Evolutionary conservation across 108 stramenopile genomes (phyloP), one percentile per base, ranked within the genome.

Genomic region (Cyclotella choctawhatcheeana): DNA sequence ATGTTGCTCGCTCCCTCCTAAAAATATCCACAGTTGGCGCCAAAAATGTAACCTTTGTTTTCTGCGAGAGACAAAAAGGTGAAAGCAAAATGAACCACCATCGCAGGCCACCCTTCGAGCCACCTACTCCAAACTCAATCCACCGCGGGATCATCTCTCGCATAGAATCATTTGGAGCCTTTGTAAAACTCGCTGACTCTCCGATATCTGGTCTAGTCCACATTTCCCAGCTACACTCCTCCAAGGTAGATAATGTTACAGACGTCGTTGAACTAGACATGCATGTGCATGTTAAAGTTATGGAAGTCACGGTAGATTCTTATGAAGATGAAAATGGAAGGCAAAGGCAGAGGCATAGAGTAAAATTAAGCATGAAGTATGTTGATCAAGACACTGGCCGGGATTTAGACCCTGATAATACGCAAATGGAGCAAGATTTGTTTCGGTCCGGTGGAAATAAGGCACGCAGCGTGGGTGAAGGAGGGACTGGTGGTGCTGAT

Each of bases 101-200:
- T n/a, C n/a, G n/a, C n/a, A n/a, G n/a, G n/a, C n/a, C n/a, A 26
- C 52, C 61, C 44, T 76, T 72, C 63, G 17, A 71, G 34, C 71
- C 73, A n/a, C 71, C 77, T 8, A 25, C 21, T 20, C 68, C 66
- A 2, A 33, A 58, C 44, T 61, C 56, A 60, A 73, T 74, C 64
- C 47, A 47, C 52, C 66, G 71, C 30, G 88, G 84, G 2, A 73
- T 12, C 8, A 82, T 90, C 26, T 67, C 67, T 8, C 77, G 89
- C 30, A 84, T 90, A 43, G 85, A 86, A 73, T 52, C 85, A 10
- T 88, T 86, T 68, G 89, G 89, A 13, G 83, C 83, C 44, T 90
- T 90, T 62, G 83, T 84, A 33, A 62, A 72, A 44, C 27, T 58
- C 63, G 0, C 55, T 60, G 22, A 35, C 61, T 21, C 56, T 44